Evolutionary conservation across 371 early-diverging fungal genomes (phyloP), one percentile per base, ranked within the genome.

Genomic region (Syncephalis plumigaleata): DNA sequence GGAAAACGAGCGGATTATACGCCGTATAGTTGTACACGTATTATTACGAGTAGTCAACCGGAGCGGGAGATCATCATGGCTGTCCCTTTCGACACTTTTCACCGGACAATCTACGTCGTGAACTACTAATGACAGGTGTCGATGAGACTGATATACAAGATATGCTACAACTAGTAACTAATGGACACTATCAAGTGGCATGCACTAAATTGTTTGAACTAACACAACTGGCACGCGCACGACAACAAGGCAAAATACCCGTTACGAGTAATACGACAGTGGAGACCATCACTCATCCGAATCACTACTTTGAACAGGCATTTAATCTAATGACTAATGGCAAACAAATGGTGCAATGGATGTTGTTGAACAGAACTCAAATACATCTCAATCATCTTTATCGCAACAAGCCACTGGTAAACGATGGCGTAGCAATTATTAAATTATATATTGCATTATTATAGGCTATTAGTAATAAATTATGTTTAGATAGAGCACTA

Each of bases 61-160:
- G 79, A 1, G 60, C 81, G 2, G 81, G 81, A 3, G 95, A 94
- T 46, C 68, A 78, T 52, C 67, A 67, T 56, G 98, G 98, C 2
- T 97, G 98, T 58, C 98, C 98, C n/a, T 97, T 91, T 70, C 70
- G 81, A 31, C 85, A 91, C 52, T 81, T 79, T 36, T 67, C 79
- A 2, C 43, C 63, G 0, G 70, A 77, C 1, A 73, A 70, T 24
- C 59, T 94, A 24, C 64, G 70, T 24, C 58, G 67, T 1, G 65
- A 70, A 9, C 52, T 89, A 15, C 53, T 56, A 24, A 50, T 57
- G 38, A 64, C 70, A 24, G 54, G 66, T 3, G 58, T 78, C 20
- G 60, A 59, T 18, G 70, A 76, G 3, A 50, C 62, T 7, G 71
- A 74, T 5, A 59, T 75, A 7, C 56, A 63, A 17, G 86, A 87